A percentile compares a stretch with the other conserved stretches of the same genome.
Conservation (phyloP, 331 rosid genomes). For the Phaseolus coccineus region DNA sequence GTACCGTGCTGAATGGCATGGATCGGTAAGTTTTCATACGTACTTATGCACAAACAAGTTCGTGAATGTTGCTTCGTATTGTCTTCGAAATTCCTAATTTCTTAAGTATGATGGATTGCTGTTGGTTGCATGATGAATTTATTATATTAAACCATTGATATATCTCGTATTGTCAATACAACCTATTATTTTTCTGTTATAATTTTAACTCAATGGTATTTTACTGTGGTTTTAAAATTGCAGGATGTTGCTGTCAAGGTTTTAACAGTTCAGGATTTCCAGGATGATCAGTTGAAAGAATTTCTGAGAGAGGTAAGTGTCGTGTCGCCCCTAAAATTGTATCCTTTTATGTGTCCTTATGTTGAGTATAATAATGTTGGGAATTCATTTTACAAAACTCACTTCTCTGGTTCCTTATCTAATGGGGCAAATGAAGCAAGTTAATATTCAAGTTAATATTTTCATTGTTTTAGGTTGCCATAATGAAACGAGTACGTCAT, state of each 20-base stretch:
- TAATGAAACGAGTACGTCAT: conserved; percentile 95
- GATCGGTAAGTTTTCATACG: conserved; percentile 75
- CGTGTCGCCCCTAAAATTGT: not conserved
- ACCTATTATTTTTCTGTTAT: conserved; percentile 1
- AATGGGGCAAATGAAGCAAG: conserved; percentile 1
- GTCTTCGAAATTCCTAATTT: not conserved
- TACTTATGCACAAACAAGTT: conserved; percentile 14
- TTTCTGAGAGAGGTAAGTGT: conserved; percentile 87
- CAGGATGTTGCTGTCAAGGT: conserved; percentile 99
- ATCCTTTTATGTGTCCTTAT: conserved; percentile 3
- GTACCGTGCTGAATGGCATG: conserved; percentile 96
- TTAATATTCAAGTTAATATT: conserved; percentile 39
- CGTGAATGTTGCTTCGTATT: conserved; percentile 20
- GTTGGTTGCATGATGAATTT: conserved; percentile 5
- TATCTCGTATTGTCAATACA: conserved; percentile 16
- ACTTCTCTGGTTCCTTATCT: not conserved
- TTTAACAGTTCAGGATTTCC: conserved; percentile 83
- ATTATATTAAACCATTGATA: conserved; percentile 1
- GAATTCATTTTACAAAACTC: not conserved
- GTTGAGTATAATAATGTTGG: not conserved
- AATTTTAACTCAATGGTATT: not conserved
- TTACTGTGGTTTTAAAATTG: conserved; percentile 37
- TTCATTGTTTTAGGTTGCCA: conserved; percentile 70
- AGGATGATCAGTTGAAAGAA: conserved; percentile 86
- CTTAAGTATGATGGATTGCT: conserved; percentile 2